These are phyloP conservation scores for Fraxinus americana DNA, from an alignment of 257 asterid species.

Conservation along the genomic window DNA sequence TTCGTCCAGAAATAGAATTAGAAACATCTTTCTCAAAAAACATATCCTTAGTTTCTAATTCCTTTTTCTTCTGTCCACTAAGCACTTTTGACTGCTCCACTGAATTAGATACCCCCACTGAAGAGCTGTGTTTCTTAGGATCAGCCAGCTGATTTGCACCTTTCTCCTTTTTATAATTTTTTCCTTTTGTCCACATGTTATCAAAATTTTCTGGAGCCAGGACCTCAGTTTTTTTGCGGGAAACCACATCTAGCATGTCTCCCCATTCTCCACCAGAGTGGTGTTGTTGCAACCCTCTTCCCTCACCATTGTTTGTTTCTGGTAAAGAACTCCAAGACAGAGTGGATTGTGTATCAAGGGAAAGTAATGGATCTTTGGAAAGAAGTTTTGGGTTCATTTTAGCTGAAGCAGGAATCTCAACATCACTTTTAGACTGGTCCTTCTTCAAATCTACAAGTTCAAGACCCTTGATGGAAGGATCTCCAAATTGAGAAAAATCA, in stretches of 20 bases:
- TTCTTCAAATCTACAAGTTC: conserved; percentile 89
- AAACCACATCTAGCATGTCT: conserved; percentile 64
- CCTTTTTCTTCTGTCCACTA: conserved; percentile 41
- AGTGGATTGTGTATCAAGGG: conserved; percentile 67
- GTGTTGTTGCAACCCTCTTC: conserved; percentile 48
- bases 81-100: conserved; percentile 43
- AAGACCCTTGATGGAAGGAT: conserved; percentile 81
- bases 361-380: conserved; percentile 89
- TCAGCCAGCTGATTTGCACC: conserved; percentile 37
- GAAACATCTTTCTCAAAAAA: conserved; percentile 27
- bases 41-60: conserved; percentile 21
- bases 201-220: conserved; percentile 95
- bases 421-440: conserved; percentile 45
- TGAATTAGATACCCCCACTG: conserved; percentile 49
- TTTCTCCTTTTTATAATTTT: conserved; percentile 68
- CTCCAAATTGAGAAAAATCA: conserved; percentile 60
- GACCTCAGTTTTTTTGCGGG: conserved; percentile 77
- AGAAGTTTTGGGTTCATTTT: conserved; percentile 37
- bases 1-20: conserved; percentile 28
- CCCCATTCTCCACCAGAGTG: conserved; percentile 90
- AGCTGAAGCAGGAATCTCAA: conserved; percentile 40
- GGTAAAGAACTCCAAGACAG: conserved; percentile 81
- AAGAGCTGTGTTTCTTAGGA: conserved; percentile 42
- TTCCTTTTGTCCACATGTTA: conserved; percentile 96
- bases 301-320: conserved; percentile 55